Base-by-base conservation (phyloP, 176 grass and related monocot species). In the Stipa capillata region DNA sequence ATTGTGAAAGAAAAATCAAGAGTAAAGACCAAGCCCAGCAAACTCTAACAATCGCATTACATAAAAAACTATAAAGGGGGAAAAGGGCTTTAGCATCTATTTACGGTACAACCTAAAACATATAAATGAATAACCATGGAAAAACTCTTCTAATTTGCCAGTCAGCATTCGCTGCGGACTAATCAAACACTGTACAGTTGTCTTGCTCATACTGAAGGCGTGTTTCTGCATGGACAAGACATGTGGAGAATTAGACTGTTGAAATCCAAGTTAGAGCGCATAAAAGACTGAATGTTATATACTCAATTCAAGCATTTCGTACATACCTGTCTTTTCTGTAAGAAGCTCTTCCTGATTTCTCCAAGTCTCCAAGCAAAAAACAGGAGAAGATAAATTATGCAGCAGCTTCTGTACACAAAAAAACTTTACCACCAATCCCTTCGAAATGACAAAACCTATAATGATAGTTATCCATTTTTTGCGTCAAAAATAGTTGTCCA, bases 181-280 rank as follows among this genome's bases (percentile, higher is more conserved):
- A 45, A 83, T 72, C 31, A 77, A 77, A 78, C 16, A 69, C 82
- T 92, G 79, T 92, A 96, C 90, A 96, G 6, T 88, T 96, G 45
- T 53, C 52, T 85, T 42, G 73, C 82, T 59, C 84, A 75, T 42
- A 89, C 57, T 28, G 44, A 78, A 33, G 53, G 73, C 53, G 78
- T 79, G 44, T 49, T 86, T 63, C 77, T 82, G 82, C 77, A 72
- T 49, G 65, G 28, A 75, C 17, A 88, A 51, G 10, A 28, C 32
- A 68, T 7, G 49, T 32, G 64, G 6, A 45, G 5, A 18, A 77
- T 78, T 35, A 67, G 71, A 75, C 17, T 17, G 10, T 5, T 42
- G 34, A 83, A 54, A 45, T 31, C n/a, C 42, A 50, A 45, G 31
- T 36, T 24, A 63, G 9, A n/a, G 23, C 55, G 48, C 13, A 73